Evolutionary conservation across 257 asterid species (phyloP).

Genomic region (Parsonsia alboflavescens): DNA sequence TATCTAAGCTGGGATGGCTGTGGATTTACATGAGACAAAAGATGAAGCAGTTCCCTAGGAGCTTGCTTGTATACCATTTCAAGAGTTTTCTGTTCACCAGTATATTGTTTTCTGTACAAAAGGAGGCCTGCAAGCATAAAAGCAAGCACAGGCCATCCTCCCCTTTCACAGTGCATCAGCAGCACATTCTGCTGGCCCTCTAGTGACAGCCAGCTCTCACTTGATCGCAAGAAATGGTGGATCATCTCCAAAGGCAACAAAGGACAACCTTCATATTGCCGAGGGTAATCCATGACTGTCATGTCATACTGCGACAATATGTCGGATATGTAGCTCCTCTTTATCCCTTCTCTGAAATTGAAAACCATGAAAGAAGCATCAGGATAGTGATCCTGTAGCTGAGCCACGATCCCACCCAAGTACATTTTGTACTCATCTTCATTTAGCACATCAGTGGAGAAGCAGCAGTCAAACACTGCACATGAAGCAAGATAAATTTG

Average conservation of each 20-base stretch:
- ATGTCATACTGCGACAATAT: slow-evolving; percentile 86
- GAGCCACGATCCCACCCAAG: slow-evolving; percentile 92
- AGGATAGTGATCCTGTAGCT: slow-evolving; percentile 93
- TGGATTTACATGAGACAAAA: slow-evolving; percentile 91
- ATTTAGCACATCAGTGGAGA: slow-evolving; percentile 82
- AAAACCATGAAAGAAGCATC: slow-evolving; percentile 99
- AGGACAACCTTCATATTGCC: slow-evolving; percentile 89
- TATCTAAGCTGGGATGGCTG: slow-evolving; percentile 98
- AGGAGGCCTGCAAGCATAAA: slow-evolving; percentile 99
- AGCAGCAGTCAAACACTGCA: slow-evolving; percentile 98
- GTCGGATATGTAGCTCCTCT: slow-evolving; percentile 85
- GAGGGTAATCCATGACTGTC: slow-evolving; percentile 99
- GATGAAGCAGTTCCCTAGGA: slow-evolving; percentile 94
- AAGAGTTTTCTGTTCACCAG: slow-evolving; percentile 91
- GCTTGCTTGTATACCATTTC: slow-evolving; percentile 99
- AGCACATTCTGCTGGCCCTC: slow-evolving; percentile 98
- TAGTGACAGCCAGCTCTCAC: slow-evolving; percentile 98
- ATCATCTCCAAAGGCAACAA: slow-evolving; percentile 91
- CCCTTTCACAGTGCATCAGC: slow-evolving; percentile 94
- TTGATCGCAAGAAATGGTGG: slow-evolving; percentile 90
- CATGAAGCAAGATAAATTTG: slow-evolving; percentile 15
- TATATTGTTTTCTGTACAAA: slow-evolving; percentile 84
- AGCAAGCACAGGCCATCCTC: slow-evolving; percentile 99
- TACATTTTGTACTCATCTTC: slow-evolving; percentile 87
- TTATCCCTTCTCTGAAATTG: slow-evolving; percentile 87